phyloP scores from a whole-genome alignment of 1,284 basidiomycete species.

The Melampsora allii-populina region DNA sequence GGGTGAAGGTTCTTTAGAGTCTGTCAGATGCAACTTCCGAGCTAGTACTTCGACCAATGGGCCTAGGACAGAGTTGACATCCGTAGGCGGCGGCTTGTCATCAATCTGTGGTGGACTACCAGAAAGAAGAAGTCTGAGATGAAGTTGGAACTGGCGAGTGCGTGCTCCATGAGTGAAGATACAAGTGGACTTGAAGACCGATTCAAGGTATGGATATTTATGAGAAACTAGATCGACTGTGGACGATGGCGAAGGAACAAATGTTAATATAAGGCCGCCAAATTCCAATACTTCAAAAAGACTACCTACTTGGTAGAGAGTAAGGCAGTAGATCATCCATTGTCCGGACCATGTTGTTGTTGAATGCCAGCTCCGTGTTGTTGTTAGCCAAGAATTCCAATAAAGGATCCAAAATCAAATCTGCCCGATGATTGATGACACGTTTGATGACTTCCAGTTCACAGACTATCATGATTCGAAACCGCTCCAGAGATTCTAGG shows the following conservation, averaged over 20 bases:
- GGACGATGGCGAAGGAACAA: background rate
- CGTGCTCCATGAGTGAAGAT: constrained; percentile 40
- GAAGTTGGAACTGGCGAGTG: constrained; percentile 36
- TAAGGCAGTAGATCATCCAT: constrained; percentile 41
- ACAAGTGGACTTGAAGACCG: constrained; percentile 36
- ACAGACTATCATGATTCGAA: constrained; percentile 3
- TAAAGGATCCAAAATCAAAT: constrained; percentile 33
- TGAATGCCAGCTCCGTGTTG: constrained; percentile 24
- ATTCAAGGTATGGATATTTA: constrained; percentile 43
- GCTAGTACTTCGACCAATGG: constrained; percentile 40
- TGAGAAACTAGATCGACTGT: constrained; percentile 35
- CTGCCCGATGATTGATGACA: constrained; percentile 13
- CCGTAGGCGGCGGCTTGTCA: background rate
- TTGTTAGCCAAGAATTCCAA: constrained; percentile 33
- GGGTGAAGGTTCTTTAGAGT: constrained; percentile 42
- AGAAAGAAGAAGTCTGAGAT: constrained; percentile 36
- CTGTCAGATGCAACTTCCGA: constrained; percentile 36
- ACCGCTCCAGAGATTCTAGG: constrained; percentile 17
- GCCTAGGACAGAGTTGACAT: constrained; percentile 11
- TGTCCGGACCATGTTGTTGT: constrained; percentile 37
- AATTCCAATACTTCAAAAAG: background rate
- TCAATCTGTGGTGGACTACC: constrained; percentile 24
- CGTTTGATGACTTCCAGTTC: constrained; percentile 15
- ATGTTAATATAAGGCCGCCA: background rate
- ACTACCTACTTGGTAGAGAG: constrained; percentile 19